Evolutionary conservation across 805 yeast genomes (phyloP), one percentile per base, ranked within the genome.

Genomic region (Dipodascus geniculatus): DNA sequence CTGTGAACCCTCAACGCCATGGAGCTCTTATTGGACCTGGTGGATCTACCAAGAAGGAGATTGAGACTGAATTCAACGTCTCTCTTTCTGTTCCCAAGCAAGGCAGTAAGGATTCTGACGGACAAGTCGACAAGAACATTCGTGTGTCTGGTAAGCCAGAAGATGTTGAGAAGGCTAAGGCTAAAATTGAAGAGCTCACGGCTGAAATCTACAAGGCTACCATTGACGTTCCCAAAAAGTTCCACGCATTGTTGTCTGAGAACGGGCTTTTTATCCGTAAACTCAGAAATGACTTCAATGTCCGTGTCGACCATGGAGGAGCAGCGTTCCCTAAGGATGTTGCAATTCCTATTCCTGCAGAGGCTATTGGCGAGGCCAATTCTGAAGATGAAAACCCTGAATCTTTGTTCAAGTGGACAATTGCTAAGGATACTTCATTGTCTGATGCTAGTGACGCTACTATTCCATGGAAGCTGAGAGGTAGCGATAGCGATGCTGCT

Each of bases 21-120:
- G 79, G 87, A 61, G 74, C 80, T 8, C 64, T 91, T 51, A 80
- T 91, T 67, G 98, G 98, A 42, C 81, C 88, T 42, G 81, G 81
- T 55, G 97, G 98, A 48, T 63, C 80, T 11, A 76, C 78, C 55
- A 87, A 91, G 69, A 83, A 84, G 60, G 73, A 78, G 9, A 68
- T 88, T 58, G 91, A 88, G 71, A 72, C 77, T 16, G 87, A 84
- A 62, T 86, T 76, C 67, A 72, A 74, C 14, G 90, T 87, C 50
- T 65, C 68, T 23, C 68, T 91, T 53, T 74, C 72, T 49, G 77
- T 91, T 63, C 97, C 97, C 58, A 77, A 76, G 63, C 76, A 74
- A 49, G 61, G 58, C 19, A 24, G 57, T 38, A 48, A 51, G 48
- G 58, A 52, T 38, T 54, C 54, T 51, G 56, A 56, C 19, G 59